Evolutionary conservation across 192 early-diverging fungal genomes (phyloP).

Genomic region (Powellomyces hirtus): DNA sequence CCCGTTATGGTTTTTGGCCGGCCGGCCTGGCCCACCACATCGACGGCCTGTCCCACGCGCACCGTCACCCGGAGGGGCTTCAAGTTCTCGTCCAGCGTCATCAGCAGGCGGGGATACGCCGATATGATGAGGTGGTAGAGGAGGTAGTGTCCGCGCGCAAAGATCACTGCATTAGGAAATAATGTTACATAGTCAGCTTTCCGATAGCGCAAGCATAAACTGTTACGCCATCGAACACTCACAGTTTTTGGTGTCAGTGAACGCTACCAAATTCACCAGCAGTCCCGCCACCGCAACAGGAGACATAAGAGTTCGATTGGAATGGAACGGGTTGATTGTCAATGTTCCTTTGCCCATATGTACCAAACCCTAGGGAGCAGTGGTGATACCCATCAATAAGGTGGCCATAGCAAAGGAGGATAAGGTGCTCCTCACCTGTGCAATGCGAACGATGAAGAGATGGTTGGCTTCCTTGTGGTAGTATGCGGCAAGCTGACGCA

Average conservation of each 20-base stretch:
- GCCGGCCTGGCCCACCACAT: constrained; percentile 97
- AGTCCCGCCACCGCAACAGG: constrained; percentile 85
- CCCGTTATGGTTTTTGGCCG: constrained; percentile 98
- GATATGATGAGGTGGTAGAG: constrained; percentile 90
- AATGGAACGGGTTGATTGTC: constrained; percentile 93
- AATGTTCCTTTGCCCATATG: constrained; percentile 99
- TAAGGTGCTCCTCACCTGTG: constrained; percentile 56
- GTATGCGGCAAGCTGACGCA: constrained; percentile 93
- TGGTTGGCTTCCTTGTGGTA: constrained; percentile 92
- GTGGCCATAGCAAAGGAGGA: too few relatives aligned
- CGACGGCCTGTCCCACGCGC: constrained; percentile 98
- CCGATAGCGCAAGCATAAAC: too few relatives aligned
- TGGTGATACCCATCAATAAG: too few relatives aligned
- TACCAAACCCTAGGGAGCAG: constrained; percentile 61
- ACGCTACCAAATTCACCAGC: constrained; percentile 84
- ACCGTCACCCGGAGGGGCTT: constrained; percentile 80
- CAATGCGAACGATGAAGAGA: constrained; percentile 81
- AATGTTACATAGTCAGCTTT: too few relatives aligned
- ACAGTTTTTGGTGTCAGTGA: constrained; percentile 87
- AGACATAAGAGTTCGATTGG: constrained; percentile 88
- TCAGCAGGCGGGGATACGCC: constrained; percentile 98
- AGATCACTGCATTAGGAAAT: constrained; percentile 62
- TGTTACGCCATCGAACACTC: too few relatives aligned
- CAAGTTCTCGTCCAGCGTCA: constrained; percentile 91
- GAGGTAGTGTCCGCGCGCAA: constrained; percentile 88